Evolutionary conservation across 2,329 filamentous ascomycete genomes (phyloP), one percentile per base, ranked within the genome.

Genomic region (Ceratocystis huliohia): DNA sequence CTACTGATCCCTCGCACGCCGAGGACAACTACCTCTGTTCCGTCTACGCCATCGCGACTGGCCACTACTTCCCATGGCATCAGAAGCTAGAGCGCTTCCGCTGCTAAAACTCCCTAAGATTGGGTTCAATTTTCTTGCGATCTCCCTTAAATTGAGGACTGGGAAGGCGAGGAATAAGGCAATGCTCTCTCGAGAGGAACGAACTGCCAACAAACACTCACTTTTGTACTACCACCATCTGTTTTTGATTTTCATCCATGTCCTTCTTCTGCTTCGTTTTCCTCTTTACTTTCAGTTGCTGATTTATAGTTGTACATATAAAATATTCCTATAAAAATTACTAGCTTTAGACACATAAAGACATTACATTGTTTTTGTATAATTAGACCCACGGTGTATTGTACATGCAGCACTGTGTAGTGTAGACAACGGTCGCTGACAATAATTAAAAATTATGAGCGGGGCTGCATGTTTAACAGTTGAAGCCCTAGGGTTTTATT

Each of bases 51-150:
- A 41, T 57, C 20, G 64, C 66, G 1, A 48, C 20, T 13, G 66
- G 66, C 8, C 33, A 61, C 33, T 65, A 65, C 2, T 65, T 68
- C 20, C 57, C 63, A 5, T 68, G 66, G 66, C 48, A 59, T 15
- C 59, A 65, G 46, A 65, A 56, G 17, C 20, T 67, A 46, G 44
- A 63, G 33, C 62, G 46, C 7, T 50, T 53, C 28, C 45, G 13
- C 48, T 33, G 41, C 48, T 20, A 56, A 6, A 22, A 25, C 20
- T 5, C n/a, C 4, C 46, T 17, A 10, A 48, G 17, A 41, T 15
- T 41, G 10, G 37, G 10, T 13, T 37, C 33, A 2, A 37, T 41
- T 41, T 41, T 41, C 10, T 37, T 37, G 3, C 17, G 4, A 48
- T 48, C 45, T 10, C 17, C 2, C 10, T 17, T 1, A 6, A 17